phyloP scores from a whole-genome alignment of 495 filamentous ascomycete species.

The Hypomontagnella monticulosa region DNA sequence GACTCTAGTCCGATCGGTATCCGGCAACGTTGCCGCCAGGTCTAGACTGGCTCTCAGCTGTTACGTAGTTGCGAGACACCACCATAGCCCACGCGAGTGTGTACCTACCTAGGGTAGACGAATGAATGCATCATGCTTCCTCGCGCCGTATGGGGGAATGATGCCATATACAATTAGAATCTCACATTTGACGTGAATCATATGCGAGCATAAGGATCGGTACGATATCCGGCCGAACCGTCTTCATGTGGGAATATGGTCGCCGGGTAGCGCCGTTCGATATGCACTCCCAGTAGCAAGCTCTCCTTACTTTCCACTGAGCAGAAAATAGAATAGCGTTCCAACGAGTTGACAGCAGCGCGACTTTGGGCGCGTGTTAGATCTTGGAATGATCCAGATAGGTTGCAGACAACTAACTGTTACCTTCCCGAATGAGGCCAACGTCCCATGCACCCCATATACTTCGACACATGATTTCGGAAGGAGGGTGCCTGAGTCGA shows the following conservation, averaged over 20 bases:
- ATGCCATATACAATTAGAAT: constrained; percentile 4
- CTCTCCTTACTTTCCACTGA: constrained; percentile 4
- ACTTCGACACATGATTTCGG: background rate
- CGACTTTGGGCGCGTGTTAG: constrained; percentile 15
- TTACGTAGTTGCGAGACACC: background rate
- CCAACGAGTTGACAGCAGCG: constrained; percentile 23
- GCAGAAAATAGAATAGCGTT: constrained; percentile 37
- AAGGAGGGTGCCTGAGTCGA: background rate
- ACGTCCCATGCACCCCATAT: background rate
- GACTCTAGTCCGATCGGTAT: constrained; percentile 29
- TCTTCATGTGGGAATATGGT: constrained; percentile 1
- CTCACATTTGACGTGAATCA: background rate
- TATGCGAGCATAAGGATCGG: background rate
- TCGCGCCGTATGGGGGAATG: constrained; percentile 1
- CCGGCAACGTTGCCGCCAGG: constrained; percentile 16
- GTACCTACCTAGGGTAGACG: background rate
- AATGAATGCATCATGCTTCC: no score
- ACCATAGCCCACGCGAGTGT: constrained; percentile 1
- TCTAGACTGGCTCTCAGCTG: constrained; percentile 6
- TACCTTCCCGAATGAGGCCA: constrained; percentile 39
- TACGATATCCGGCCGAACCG: constrained; percentile 4
- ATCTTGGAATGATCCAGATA: constrained; percentile 17
- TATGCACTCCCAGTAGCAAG: background rate
- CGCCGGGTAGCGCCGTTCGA: constrained; percentile 16
- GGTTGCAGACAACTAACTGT: constrained; percentile 21